phyloP scores from a whole-genome alignment of 169 alveolate species.

The Eimeria sp. region DNA sequence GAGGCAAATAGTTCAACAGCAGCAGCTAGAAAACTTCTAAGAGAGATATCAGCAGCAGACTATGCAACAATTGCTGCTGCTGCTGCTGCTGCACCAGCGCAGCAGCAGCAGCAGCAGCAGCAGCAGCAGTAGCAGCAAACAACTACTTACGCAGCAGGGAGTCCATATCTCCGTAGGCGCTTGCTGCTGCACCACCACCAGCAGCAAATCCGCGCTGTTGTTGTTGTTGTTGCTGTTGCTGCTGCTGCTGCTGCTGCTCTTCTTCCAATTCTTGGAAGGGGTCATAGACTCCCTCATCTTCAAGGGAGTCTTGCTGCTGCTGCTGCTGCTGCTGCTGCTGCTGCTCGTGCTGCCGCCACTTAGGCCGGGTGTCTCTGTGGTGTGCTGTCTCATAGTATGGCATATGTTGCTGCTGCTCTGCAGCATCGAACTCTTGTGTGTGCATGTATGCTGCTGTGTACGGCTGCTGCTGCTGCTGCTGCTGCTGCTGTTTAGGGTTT shows the following conservation, averaged over 20 bases:
- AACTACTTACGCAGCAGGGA: constrained; percentile 21
- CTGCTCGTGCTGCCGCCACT: constrained; percentile 31
- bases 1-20: not conserved
- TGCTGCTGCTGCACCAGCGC: not conserved
- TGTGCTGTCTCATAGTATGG: not conserved
- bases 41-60: not conserved
- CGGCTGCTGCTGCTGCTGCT: constrained; percentile 21
- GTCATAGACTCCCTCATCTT: not conserved
- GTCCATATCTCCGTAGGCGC: not conserved
- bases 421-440: not conserved
- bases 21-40: not conserved
- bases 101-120: not conserved
- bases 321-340: constrained; percentile 42
- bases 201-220: not conserved
- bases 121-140: not conserved
- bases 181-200: not conserved
- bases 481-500: not conserved
- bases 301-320: not conserved
- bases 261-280: not conserved
- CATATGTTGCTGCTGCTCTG: not conserved
- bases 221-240: not conserved
- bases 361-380: not conserved
- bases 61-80: not conserved
- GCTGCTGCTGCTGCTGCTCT: constrained; percentile 7
- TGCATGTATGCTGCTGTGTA: not conserved